Evolutionary conservation across 73 alveolate species (phyloP).

Genomic region (Paramecium sexaurelia): DNA sequence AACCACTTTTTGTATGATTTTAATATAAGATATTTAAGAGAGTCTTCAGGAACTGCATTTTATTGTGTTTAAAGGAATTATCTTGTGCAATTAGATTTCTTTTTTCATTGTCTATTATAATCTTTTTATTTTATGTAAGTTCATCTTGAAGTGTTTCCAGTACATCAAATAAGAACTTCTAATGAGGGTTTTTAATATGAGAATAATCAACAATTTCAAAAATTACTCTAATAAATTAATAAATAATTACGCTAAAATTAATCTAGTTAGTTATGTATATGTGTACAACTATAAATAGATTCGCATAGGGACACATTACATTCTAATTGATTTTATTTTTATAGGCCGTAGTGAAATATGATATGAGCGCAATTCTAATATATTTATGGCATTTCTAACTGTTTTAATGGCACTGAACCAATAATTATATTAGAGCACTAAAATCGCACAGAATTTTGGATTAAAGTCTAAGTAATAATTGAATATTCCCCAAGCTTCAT

Average conservation of each 20-base stretch:
- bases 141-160: constrained; percentile 47
- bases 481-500: constrained; percentile 30
- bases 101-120: constrained; percentile 8
- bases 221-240: background rate
- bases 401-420: background rate
- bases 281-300: constrained; percentile 43
- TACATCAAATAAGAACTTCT: constrained; percentile 9
- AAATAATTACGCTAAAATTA: background rate
- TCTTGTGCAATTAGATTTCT: background rate
- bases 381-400: background rate
- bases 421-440: background rate
- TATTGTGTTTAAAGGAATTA: background rate
- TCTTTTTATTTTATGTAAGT: background rate
- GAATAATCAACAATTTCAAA: background rate
- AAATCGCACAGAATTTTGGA: constrained; percentile 20
- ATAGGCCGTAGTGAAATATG: background rate
- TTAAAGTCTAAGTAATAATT: background rate
- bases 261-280: background rate
- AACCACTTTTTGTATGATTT: constrained; percentile 46
- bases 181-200: background rate
- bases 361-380: background rate
- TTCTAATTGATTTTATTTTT: constrained; percentile 3
- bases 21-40: background rate
- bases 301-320: background rate
- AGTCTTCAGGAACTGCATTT: background rate